A percentile compares a stretch with the other conserved stretches of the same genome.
Evolutionary conservation across 208 protist genomes (phyloP).

Genomic region (Leishmania amazonensis): DNA sequence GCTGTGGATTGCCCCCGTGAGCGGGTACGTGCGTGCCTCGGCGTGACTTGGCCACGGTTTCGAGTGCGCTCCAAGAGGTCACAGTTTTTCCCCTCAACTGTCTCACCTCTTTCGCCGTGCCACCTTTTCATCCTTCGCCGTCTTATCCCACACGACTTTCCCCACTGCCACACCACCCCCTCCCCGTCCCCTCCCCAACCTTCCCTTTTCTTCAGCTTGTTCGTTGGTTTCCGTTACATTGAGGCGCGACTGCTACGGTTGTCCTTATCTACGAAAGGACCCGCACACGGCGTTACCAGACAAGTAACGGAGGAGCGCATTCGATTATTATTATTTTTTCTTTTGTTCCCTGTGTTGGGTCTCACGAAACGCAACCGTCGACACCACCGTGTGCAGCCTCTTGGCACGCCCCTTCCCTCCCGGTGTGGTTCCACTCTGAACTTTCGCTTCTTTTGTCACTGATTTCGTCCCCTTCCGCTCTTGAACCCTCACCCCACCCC

Average conservation of each 20-base stretch:
- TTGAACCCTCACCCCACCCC: background rate
- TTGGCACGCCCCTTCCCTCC: background rate
- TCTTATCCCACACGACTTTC: background rate
- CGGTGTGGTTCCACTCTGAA: background rate
- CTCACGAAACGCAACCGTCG: background rate
- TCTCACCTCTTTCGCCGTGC: background rate
- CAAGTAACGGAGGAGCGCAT: background rate
- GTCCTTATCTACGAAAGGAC: slow-evolving; percentile 16
- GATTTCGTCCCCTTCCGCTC: slow-evolving; percentile 1
- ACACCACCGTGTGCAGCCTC: background rate
- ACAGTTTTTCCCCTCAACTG: background rate
- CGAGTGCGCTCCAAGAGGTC: background rate
- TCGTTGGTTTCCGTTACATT: background rate
- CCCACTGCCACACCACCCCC: background rate
- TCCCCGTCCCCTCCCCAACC: background rate
- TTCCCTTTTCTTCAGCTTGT: background rate
- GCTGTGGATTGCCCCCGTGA: background rate
- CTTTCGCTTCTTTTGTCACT: background rate
- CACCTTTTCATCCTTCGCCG: background rate
- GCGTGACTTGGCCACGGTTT: background rate
- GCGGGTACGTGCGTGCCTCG: background rate
- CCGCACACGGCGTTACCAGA: background rate
- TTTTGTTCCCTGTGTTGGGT: background rate
- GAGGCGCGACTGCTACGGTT: background rate
- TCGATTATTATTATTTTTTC: slow-evolving; percentile 10